Base-by-base conservation (phyloP, 163 green algal genomes). In the Chloromonas sp. region DNA sequence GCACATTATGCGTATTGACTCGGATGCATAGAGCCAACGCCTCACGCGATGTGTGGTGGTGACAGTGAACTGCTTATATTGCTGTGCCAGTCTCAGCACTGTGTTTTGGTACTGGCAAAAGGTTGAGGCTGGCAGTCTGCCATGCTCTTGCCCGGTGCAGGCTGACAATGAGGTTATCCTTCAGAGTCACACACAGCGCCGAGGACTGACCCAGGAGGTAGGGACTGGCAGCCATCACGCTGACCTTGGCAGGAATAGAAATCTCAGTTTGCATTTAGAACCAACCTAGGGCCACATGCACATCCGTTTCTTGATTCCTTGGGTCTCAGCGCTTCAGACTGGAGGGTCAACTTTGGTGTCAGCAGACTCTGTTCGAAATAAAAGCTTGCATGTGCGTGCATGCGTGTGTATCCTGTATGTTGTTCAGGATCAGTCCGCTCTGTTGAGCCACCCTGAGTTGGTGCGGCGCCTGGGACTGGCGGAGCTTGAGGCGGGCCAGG, bases 401-500 rank as follows among this genome's bases (percentile, higher is more conserved):
- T 36, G 36, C 36, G 36, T 36, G 36, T 36, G 36, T 36, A 36
- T 36, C 36, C 36, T 36, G 36, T 36, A 76, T 76, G 66, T 76
- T 76, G 66, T 11, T 76, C 66, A 76, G 11, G 11, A 8, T 76
- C 66, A 76, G 66, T 76, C 36, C 36, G 87, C 85, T 57, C 86
- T 95, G 80, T 88, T 88, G 84, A 96, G 95, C 88, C 95, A 98
- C 88, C 92, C 97, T 60, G 95, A 98, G 87, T 91, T 98, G 74
- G 91, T 96, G n/a, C 82, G 92, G 59, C 88, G 95, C 83, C 89
- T 96, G 77, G 94, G 92, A 85, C 94, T 98, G 85, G 94, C 89
- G 15, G 91, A 97, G 83, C 82, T 95, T 14, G 95, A 98, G 14
- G 81, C 89, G 70, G 95, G 95, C 66, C 88, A 84, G 14, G 86